These are phyloP conservation scores for Helicocarpus griseus DNA, from an alignment of 2,329 filamentous ascomycete species.

Conservation along the genomic window DNA sequence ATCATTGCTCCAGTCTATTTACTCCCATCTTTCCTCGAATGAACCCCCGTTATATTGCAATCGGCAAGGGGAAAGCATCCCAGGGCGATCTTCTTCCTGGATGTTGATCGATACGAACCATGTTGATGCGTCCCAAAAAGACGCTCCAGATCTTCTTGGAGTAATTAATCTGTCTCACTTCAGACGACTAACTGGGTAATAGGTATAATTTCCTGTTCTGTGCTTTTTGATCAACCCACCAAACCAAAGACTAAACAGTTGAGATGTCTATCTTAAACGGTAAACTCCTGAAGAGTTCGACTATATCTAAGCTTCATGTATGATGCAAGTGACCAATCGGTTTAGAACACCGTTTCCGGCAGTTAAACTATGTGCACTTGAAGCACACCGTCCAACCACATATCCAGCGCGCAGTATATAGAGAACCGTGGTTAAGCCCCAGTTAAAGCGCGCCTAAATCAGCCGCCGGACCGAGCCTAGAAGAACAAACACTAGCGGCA, in stretches of 20 bases:
- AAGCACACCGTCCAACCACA: too few species aligned
- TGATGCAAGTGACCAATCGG: too few species aligned
- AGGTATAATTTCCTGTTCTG: not conserved
- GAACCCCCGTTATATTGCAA: not conserved
- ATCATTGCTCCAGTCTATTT: not conserved
- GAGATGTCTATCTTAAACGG: too few species aligned
- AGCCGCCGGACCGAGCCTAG: not conserved
- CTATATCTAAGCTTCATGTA: too few species aligned
- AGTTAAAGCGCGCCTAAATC: not conserved
- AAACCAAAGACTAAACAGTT: too few species aligned
- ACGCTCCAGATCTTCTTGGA: not conserved
- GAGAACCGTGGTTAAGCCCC: not conserved
- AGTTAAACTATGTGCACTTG: too few species aligned
- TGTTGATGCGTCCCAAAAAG: not conserved
- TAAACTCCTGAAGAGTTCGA: too few species aligned
- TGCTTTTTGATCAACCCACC: too few species aligned
- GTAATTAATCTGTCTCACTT: not conserved
- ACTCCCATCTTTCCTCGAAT: not conserved
- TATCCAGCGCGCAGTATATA: too few species aligned
- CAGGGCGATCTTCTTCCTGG: not conserved
- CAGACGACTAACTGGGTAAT: not conserved
- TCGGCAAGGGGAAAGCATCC: not conserved
- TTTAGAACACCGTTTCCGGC: too few species aligned
- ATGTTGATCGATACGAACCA: not conserved
- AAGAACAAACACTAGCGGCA: not conserved